Evolutionary conservation across 83 land plant species (phyloP), one percentile per base, ranked within the genome.

Genomic region (Diphasiastrum complanatum): DNA sequence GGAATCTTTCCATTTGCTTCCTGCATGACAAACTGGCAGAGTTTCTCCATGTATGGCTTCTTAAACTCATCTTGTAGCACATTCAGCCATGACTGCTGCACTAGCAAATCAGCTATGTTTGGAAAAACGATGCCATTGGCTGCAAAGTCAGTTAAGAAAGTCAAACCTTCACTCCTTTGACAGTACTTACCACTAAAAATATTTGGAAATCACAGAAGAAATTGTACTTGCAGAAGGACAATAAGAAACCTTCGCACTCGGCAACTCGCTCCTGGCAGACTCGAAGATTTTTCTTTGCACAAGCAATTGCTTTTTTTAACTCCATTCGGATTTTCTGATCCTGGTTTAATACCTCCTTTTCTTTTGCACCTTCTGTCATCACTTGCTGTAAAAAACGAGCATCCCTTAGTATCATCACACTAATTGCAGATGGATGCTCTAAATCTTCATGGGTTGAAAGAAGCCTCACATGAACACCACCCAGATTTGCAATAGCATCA

Each of bases 21-120:
- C n/a, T 52, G 61, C 50, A 55, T 74, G n/a, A 92, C 80, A 67
- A 88, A 92, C 47, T 72, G 65, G 28, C 70, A 73, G 4, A 92
- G 80, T 19, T 56, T 85, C 62, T 63, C 65, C 22, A 81, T 76
- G 61, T 92, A 92, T 1, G 86, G 84, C 74, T 92, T 92, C 68
- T 81, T 72, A 37, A 92, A 47, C 71, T 92, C 98, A 3, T 77
- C 85, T 1, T 70, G 67, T 18, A 92, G 70, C 16, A 70, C 83
- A 18, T 78, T 79, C 65, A 76, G 45, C 98, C 98, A 92, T 11
- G 85, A 68, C 58, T 68, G 70, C 62, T 92, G 96, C 46, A 85
- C 87, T 63, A 92, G 61, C 20, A 92, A 83, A 47, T 83, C 80
- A 58, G 70, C 78, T 58, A 92, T 45, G 61, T 81, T 75, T 51